Evolutionary conservation across 768 basidiomycete genomes (phyloP), one percentile per base, ranked within the genome.

Genomic region (Suillus bovinus): DNA sequence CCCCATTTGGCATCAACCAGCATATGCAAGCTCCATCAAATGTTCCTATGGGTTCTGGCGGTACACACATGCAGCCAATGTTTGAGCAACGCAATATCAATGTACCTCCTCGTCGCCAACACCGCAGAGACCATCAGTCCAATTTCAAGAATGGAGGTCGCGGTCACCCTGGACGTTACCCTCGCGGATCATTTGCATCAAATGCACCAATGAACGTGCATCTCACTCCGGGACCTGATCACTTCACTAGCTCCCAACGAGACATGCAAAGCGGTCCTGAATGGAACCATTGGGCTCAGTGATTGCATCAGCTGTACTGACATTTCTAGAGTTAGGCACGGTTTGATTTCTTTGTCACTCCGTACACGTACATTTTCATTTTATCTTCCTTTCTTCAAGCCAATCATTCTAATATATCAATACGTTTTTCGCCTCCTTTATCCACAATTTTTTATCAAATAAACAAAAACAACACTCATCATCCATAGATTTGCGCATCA

Each of bases 21-120:
- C 67, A 49, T 68, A 64, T 53, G n/a, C 61, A 29, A 64, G 63
- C n/a, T 65, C 67, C 44, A 34, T 53, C 9, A 64, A 71, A 53
- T 61, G 58, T 27, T 11, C 57, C 11, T 63, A 66, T 42, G 56
- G 71, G 50, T 66, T 64, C 44, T 66, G 63, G 42, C 61, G 62
- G 36, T 16, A 34, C 49, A 36, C 66, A 27, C 54, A 69, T 55
- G 58, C 66, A 17, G 57, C 69, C 6, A 44, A 60, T 44, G 64
- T 66, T 52, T 68, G 68, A 22, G 61, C 71, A 75, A 56, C 74
- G 70, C 49, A 63, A 67, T 24, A 41, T 63, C 39, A 63, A 67
- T 22, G 46, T 65, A 10, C 74, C 72, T 31, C 67, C 74, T 52
- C 74, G 72, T 33, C 71, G 72, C 36, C 74, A 76, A 31, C 71